Percentiles rank a stretch among this genome's conserved stretches.
Conservation (phyloP, 306 rosid genomes). For the Arachis stenosperma region DNA sequence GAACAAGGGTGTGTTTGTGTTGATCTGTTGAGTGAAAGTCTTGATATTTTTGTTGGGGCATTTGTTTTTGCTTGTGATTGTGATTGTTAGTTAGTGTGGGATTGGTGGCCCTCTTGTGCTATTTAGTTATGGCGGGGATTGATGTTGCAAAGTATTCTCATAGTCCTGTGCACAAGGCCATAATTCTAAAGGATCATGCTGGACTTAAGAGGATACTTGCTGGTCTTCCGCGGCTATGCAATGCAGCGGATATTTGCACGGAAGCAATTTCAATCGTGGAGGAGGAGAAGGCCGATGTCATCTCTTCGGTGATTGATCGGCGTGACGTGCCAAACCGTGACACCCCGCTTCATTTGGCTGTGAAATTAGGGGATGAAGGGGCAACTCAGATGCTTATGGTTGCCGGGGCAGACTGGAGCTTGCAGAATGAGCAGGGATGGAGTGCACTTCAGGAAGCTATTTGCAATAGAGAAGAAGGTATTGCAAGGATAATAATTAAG, state of each 20-base stretch:
- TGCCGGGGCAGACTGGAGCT: constrained; percentile 98
- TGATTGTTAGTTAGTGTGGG: constrained; percentile 45
- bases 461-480: constrained; percentile 82
- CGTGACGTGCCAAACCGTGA: constrained; percentile 92
- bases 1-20: constrained; percentile 44
- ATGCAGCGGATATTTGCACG: constrained; percentile 68
- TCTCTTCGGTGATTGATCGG: constrained; percentile 77
- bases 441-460: constrained; percentile 99
- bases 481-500: constrained; percentile 79
- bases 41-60: constrained; percentile 43
- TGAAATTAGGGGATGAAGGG: constrained; percentile 76
- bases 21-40: constrained; percentile 33
- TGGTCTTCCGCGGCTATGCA: constrained; percentile 64
- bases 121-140: constrained; percentile 77
- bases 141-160: constrained; percentile 73
- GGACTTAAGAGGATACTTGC: constrained; percentile 69
- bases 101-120: constrained; percentile 42
- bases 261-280: constrained; percentile 71
- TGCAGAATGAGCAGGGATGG: constrained; percentile 99
- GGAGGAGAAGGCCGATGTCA: constrained; percentile 90
- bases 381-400: constrained; percentile 90
- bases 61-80: constrained; percentile 37
- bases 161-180: constrained; percentile 94
- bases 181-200: constrained; percentile 70
- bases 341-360: constrained; percentile 95